Evolutionary conservation across 164 flowering plant genomes (phyloP).

Genomic region (Stephania japonica): DNA sequence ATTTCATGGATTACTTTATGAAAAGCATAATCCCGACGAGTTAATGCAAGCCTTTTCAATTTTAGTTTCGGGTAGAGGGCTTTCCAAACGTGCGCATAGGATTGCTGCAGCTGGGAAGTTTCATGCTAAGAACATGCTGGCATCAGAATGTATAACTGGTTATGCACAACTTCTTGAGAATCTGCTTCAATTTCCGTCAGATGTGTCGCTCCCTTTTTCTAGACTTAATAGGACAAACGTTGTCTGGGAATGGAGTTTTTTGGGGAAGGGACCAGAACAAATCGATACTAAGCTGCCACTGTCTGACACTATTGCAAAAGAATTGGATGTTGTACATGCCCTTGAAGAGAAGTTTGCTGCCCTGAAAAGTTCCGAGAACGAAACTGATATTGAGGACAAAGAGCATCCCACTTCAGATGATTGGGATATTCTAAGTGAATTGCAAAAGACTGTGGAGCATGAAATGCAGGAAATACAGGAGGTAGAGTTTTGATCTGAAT

Average conservation of each 20-base stretch:
- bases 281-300: constrained; percentile 8
- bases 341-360: constrained; percentile 47
- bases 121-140: constrained; percentile 72
- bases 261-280: constrained; percentile 37
- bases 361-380: constrained; percentile 30
- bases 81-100: constrained; percentile 55
- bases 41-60: constrained; percentile 62
- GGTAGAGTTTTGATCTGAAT: constrained; percentile 31
- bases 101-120: constrained; percentile 70
- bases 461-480: constrained; percentile 75
- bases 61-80: constrained; percentile 54
- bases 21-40: constrained; percentile 52
- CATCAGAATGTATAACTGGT: constrained; percentile 66
- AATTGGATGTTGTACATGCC: constrained; percentile 42
- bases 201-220: constrained; percentile 53
- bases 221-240: constrained; percentile 28
- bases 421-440: constrained; percentile 56
- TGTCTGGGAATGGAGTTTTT: constrained; percentile 76
- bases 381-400: constrained; percentile 20
- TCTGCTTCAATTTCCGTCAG: constrained; percentile 75
- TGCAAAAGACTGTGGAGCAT: constrained; percentile 60
- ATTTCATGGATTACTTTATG: constrained; percentile 60
- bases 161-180: constrained; percentile 74
- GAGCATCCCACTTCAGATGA: constrained; percentile 50
- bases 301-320: constrained; percentile 17